Conservation (phyloP, 192 early-diverging fungal genomes). For the Thoreauomyces humboldtii region DNA sequence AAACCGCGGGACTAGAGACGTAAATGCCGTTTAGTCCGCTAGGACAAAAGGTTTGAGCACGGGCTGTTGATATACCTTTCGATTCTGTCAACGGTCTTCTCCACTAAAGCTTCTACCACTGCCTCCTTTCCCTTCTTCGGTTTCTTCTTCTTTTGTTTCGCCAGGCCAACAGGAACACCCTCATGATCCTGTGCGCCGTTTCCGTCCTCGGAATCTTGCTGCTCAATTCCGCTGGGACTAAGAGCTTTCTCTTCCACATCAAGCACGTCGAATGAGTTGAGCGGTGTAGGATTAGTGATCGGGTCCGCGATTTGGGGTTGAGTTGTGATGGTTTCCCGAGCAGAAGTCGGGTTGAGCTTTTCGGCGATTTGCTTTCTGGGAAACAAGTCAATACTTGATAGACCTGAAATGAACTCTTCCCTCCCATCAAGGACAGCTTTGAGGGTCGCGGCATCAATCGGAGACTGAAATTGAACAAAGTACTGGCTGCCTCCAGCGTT, state of each 20-base stretch:
- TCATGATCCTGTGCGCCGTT: neutral
- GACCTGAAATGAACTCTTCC: neutral
- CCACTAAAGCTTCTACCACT: neutral
- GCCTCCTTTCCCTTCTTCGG: neutral
- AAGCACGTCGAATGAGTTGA: neutral
- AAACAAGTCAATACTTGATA: neutral
- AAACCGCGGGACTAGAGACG: neutral
- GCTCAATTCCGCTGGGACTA: neutral
- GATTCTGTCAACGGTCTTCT: neutral
- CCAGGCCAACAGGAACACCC: neutral
- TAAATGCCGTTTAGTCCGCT: neutral
- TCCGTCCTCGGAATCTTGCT: neutral
- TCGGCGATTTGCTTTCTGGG: neutral
- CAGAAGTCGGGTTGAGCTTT: neutral
- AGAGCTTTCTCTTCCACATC: neutral
- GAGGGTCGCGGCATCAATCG: neutral
- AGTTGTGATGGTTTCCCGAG: neutral
- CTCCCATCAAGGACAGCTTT: neutral
- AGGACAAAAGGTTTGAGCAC: neutral
- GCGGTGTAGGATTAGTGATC: neutral
- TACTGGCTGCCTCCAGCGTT: neutral
- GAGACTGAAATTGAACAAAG: neutral
- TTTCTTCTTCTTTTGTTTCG: constrained; percentile 17
- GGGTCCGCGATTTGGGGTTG: neutral
- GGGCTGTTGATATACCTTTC: constrained; percentile 6